A percentile compares a stretch with the other conserved stretches of the same genome.
phyloP scores from a whole-genome alignment of 2,329 filamentous ascomycete species.

The Penicillium polonicum region DNA sequence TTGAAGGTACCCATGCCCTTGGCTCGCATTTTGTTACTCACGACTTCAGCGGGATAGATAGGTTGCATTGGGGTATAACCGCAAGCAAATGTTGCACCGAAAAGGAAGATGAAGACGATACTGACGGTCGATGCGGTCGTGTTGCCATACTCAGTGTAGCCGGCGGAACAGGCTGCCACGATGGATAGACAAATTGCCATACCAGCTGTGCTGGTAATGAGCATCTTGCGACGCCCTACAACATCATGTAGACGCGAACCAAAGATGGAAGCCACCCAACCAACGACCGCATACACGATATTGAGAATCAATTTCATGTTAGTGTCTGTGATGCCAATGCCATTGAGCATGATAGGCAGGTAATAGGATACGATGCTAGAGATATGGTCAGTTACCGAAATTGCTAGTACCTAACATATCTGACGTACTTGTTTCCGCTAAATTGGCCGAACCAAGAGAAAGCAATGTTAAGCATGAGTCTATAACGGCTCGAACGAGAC shows the following conservation, averaged over 20 bases:
- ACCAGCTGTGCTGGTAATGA: neutral
- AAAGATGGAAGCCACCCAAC: neutral
- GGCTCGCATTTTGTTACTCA: neutral
- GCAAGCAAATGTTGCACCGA: neutral
- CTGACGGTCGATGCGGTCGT: neutral
- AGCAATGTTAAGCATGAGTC: neutral
- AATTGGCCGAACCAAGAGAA: neutral
- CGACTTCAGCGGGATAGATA: neutral
- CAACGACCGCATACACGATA: neutral
- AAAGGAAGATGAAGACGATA: neutral
- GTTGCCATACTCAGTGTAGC: neutral
- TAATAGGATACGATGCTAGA: neutral
- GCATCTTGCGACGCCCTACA: neutral
- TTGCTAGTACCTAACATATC: neutral
- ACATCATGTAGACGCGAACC: neutral
- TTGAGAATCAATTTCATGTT: neutral
- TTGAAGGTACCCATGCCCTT: neutral
- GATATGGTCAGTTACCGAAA: neutral
- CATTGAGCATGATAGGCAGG: neutral
- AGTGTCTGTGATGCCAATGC: neutral
- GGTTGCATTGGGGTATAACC: neutral
- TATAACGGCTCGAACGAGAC: neutral
- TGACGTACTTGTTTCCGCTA: neutral
- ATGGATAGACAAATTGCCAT: neutral
- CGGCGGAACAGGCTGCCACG: neutral